Conservation (phyloP, 306 rosid species). For the Castanopsis chinensis region DNA sequence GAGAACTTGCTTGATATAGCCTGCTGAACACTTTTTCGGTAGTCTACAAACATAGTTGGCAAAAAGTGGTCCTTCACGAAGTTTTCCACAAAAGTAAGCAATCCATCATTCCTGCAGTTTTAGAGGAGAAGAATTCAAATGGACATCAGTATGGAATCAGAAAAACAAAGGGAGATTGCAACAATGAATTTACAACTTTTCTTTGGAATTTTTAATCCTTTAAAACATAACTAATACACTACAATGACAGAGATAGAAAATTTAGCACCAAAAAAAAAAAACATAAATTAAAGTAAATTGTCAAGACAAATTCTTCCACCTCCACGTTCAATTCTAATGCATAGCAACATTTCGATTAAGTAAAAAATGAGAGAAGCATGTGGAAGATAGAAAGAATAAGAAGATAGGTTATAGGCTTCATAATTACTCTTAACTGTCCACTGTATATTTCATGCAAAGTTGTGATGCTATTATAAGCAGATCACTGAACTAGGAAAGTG, state of each 20-base stretch:
- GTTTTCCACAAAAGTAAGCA: conserved; percentile 94
- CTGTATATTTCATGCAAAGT: background rate
- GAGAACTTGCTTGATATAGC: conserved; percentile 97
- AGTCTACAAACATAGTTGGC: conserved; percentile 98
- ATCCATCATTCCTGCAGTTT: conserved; percentile 87
- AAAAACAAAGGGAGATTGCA: conserved; percentile 14
- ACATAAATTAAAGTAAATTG: background rate
- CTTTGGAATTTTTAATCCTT: background rate
- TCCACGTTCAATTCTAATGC: background rate
- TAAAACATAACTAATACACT: background rate
- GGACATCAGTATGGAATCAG: conserved; percentile 10
- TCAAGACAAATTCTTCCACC: background rate
- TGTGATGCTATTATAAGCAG: background rate
- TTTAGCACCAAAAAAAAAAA: background rate
- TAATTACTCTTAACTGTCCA: background rate
- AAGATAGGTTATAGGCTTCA: background rate
- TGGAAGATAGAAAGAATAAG: background rate
- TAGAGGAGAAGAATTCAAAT: conserved; percentile 30
- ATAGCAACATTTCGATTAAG: conserved; percentile 9
- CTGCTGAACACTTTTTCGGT: conserved; percentile 97
- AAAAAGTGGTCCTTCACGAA: conserved; percentile 96
- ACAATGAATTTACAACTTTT: background rate
- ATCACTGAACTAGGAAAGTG: conserved; percentile 2
- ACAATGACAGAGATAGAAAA: background rate
- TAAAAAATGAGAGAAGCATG: background rate